These are phyloP conservation scores for Coleophoma cylindrospora DNA, from an alignment of 2,329 filamentous ascomycete species.

Conservation along the genomic window DNA sequence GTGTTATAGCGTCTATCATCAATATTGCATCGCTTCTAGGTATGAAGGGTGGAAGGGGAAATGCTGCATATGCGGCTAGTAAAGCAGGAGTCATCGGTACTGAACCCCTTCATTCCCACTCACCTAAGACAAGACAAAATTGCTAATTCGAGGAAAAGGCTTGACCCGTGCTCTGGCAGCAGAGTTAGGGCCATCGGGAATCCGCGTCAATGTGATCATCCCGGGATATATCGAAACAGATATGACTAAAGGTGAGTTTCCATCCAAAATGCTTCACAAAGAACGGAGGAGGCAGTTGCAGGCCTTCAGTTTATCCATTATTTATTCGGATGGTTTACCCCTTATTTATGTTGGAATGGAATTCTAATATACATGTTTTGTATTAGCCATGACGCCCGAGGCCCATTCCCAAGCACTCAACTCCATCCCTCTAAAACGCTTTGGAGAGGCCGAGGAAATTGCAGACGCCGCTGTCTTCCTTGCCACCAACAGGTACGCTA, in stretches of 20 bases:
- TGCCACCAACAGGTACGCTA: constrained; percentile 73
- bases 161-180: constrained; percentile 63
- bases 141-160: constrained; percentile 33
- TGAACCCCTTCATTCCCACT: constrained; percentile 10
- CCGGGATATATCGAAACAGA: constrained; percentile 79
- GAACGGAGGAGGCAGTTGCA: too few species aligned
- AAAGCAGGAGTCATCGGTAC: constrained; percentile 75
- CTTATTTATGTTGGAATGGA: not conserved
- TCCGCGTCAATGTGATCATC: constrained; percentile 76
- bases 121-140: constrained; percentile 2
- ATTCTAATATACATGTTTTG: constrained; percentile 27
- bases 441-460: constrained; percentile 66
- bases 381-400: constrained; percentile 36
- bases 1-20: constrained; percentile 59
- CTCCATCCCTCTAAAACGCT: constrained; percentile 59
- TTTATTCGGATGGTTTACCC: constrained; percentile 18
- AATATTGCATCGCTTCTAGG: constrained; percentile 78
- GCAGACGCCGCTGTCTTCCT: constrained; percentile 80
- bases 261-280: not conserved
- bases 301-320: not conserved
- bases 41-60: constrained; percentile 61
- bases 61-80: constrained; percentile 69
- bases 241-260: constrained; percentile 64
- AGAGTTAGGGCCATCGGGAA: constrained; percentile 53
- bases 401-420: constrained; percentile 28